Conservation (phyloP, 2,329 filamentous ascomycete species). For the Aspergillus tamarii region DNA sequence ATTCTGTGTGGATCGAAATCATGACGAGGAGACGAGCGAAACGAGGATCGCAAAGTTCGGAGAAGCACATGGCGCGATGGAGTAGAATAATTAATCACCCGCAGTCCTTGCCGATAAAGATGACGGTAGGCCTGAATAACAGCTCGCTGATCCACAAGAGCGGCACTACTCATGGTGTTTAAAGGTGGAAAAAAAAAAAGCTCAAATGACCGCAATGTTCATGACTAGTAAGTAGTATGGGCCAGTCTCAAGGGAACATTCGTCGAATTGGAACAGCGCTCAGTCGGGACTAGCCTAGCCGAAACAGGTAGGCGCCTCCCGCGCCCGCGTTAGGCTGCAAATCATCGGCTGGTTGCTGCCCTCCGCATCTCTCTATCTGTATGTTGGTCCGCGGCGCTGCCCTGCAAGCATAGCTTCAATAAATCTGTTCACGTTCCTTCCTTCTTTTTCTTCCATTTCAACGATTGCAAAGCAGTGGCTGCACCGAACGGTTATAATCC, state of each 20-base stretch:
- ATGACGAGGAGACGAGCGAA: slow-evolving; percentile 39
- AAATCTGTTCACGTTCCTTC: neutral
- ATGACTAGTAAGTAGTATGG: neutral
- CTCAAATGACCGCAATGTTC: neutral
- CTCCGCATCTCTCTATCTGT: slow-evolving; percentile 11
- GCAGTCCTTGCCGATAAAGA: slow-evolving; percentile 57
- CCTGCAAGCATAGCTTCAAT: neutral
- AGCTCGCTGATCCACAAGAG: slow-evolving; percentile 25
- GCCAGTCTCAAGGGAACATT: no score
- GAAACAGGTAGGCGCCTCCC: slow-evolving; percentile 19
- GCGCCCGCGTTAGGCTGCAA: slow-evolving; percentile 27
- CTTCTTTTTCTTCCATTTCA: neutral
- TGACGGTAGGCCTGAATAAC: slow-evolving; percentile 60
- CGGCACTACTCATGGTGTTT: slow-evolving; percentile 12
- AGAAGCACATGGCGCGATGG: slow-evolving; percentile 60
- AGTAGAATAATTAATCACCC: slow-evolving; percentile 60
- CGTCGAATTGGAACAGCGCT: neutral
- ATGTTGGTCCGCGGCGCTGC: neutral
- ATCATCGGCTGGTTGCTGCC: slow-evolving; percentile 18
- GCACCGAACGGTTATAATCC: neutral
- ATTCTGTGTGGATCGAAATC: slow-evolving; percentile 46
- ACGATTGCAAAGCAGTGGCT: neutral
- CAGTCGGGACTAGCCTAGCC: slow-evolving; percentile 28
- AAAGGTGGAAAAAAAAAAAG: neutral
- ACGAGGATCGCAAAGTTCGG: slow-evolving; percentile 46